These are phyloP conservation scores for Colletotrichum tropicale DNA, from an alignment of 2,329 filamentous ascomycete species.

Conservation along the genomic window DNA sequence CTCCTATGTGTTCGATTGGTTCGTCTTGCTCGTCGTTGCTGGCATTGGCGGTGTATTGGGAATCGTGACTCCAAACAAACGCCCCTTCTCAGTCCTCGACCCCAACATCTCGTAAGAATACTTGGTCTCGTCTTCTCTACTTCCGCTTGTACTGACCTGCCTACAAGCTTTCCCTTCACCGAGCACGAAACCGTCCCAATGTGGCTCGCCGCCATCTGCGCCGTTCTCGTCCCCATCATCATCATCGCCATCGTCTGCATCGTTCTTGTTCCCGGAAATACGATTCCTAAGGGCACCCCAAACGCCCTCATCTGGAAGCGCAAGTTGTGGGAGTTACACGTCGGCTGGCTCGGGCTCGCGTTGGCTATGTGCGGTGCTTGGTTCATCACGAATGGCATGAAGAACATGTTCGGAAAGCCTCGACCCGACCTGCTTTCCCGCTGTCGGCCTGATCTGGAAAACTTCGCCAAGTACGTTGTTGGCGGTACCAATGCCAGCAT, in stretches of 20 bases:
- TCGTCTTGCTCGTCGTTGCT: constrained; percentile 65
- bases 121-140: not conserved
- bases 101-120: constrained; percentile 71
- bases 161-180: constrained; percentile 69
- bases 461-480: constrained; percentile 64
- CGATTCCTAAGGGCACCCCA: constrained; percentile 66
- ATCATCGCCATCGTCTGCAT: constrained; percentile 74
- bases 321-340: constrained; percentile 91
- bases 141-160: not conserved
- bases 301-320: constrained; percentile 73
- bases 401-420: constrained; percentile 73
- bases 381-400: constrained; percentile 85
- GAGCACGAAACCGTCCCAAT: constrained; percentile 75
- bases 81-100: constrained; percentile 74
- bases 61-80: constrained; percentile 65
- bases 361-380: constrained; percentile 75
- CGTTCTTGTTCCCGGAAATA: constrained; percentile 73
- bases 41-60: constrained; percentile 65
- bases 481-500: constrained; percentile 48
- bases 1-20: constrained; percentile 80
- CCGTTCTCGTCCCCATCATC: constrained; percentile 66
- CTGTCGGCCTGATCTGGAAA: constrained; percentile 75
- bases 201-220: constrained; percentile 67
- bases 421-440: constrained; percentile 83
- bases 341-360: constrained; percentile 81